These are phyloP conservation scores for Forsythia viridissima DNA, from an alignment of 257 asterid species.

Conservation along the genomic window DNA sequence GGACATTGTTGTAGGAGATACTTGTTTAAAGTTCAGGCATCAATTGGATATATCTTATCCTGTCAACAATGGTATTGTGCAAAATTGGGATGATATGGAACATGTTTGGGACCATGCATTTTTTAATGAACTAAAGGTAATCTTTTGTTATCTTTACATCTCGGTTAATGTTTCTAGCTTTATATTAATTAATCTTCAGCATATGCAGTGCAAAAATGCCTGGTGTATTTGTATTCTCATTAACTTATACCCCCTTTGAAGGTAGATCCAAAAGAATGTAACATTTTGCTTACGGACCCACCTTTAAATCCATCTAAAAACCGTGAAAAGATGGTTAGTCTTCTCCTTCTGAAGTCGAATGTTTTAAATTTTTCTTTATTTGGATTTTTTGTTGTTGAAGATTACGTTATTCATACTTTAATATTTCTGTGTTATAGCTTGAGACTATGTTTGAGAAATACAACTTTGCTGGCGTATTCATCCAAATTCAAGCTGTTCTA, in stretches of 20 bases:
- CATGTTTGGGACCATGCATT: slow-evolving; percentile 99
- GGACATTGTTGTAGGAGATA: slow-evolving; percentile 93
- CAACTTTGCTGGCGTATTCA: slow-evolving; percentile 85
- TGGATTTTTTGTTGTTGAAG: neutral
- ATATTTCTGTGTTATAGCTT: slow-evolving; percentile 50
- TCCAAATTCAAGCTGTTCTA: slow-evolving; percentile 94
- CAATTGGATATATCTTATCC: slow-evolving; percentile 94
- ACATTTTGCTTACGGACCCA: slow-evolving; percentile 93
- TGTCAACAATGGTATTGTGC: slow-evolving; percentile 94
- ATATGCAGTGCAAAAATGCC: slow-evolving; percentile 7
- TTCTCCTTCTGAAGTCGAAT: slow-evolving; percentile 14
- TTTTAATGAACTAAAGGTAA: slow-evolving; percentile 83
- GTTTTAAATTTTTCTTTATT: slow-evolving; percentile 1
- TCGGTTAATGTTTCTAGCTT: neutral
- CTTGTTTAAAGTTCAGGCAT: slow-evolving; percentile 92
- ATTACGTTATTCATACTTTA: neutral
- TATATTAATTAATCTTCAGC: neutral
- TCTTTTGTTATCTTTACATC: slow-evolving; percentile 3
- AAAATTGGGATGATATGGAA: slow-evolving; percentile 98
- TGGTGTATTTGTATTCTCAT: slow-evolving; percentile 22
- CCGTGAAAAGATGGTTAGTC: slow-evolving; percentile 88
- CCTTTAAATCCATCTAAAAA: slow-evolving; percentile 93
- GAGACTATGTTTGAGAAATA: slow-evolving; percentile 98
- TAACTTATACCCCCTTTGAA: slow-evolving; percentile 40
- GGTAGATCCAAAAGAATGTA: slow-evolving; percentile 93